These are phyloP conservation scores for Kurtzmaniella quercitrusa DNA, from an alignment of 1,139 yeast species.

Conservation along the genomic window DNA sequence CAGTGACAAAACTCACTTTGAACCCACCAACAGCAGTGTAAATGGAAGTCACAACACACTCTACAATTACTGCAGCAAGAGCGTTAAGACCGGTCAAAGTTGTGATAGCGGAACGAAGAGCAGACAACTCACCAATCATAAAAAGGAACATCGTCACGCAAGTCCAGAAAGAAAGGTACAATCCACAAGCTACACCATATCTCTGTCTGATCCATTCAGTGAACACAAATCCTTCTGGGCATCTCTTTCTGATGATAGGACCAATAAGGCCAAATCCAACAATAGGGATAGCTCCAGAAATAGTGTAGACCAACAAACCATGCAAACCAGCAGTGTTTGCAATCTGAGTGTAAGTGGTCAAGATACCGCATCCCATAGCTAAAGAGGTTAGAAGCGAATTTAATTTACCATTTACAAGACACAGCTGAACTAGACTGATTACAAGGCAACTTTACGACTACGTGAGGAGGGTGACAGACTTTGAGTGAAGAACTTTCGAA, in stretches of 20 bases:
- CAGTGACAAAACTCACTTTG: constrained; percentile 83
- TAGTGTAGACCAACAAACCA: constrained; percentile 77
- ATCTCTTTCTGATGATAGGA: constrained; percentile 69
- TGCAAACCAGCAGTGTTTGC: constrained; percentile 85
- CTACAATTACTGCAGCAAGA: constrained; percentile 77
- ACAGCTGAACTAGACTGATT: background rate
- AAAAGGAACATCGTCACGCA: constrained; percentile 81
- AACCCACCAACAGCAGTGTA: constrained; percentile 91
- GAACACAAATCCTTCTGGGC: constrained; percentile 88
- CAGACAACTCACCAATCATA: constrained; percentile 84
- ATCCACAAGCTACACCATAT: constrained; percentile 67
- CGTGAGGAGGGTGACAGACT: background rate
- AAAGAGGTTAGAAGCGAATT: constrained; percentile 6
- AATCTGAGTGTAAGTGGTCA: constrained; percentile 81
- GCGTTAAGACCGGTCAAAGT: constrained; percentile 78
- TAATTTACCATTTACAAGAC: too few species aligned
- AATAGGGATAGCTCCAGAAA: constrained; percentile 83
- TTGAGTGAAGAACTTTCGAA: background rate
- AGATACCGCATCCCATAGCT: constrained; percentile 90
- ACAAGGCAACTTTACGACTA: background rate
- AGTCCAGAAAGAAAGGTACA: constrained; percentile 77
- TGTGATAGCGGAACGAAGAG: constrained; percentile 70
- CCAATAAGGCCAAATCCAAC: constrained; percentile 78
- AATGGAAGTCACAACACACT: constrained; percentile 81
- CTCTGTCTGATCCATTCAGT: constrained; percentile 94